These are phyloP conservation scores for Microdochium bolleyi DNA, from an alignment of 2,329 filamentous ascomycete species.

Conservation along the genomic window DNA sequence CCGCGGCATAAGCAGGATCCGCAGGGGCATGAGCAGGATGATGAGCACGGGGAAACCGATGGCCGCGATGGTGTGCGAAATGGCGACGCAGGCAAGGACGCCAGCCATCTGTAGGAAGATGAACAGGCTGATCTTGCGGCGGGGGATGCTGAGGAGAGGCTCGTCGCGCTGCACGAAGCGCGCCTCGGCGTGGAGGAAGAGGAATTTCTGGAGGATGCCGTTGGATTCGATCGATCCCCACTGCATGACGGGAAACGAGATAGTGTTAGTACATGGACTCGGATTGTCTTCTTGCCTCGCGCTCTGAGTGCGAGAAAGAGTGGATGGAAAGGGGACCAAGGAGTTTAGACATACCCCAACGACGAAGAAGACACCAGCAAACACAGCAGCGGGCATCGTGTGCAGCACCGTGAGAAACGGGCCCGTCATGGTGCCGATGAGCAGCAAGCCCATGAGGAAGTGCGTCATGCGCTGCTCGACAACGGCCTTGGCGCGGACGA, in stretches of 20 bases:
- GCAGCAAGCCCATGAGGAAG: constrained; percentile 43
- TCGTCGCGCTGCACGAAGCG: constrained; percentile 38
- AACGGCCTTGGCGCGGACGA: constrained; percentile 35
- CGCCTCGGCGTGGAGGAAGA: constrained; percentile 37
- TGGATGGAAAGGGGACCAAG: not conserved
- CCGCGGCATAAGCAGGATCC: constrained; percentile 38
- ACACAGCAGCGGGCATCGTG: constrained; percentile 44
- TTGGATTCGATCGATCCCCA: constrained; percentile 41
- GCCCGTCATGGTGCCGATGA: constrained; percentile 48
- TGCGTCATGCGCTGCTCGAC: constrained; percentile 49
- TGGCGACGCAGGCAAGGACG: constrained; percentile 45
- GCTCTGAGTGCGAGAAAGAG: not conserved
- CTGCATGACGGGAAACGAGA: constrained; percentile 8
- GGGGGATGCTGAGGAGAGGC: constrained; percentile 32
- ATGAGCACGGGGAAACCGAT: constrained; percentile 53
- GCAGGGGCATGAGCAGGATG: constrained; percentile 43
- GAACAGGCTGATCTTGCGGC: constrained; percentile 38
- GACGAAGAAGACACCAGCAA: constrained; percentile 50
- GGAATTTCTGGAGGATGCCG: constrained; percentile 41
- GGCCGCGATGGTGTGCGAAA: constrained; percentile 51
- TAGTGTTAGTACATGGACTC: not conserved
- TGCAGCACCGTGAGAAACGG: constrained; percentile 43
- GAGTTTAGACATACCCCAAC: constrained; percentile 39
- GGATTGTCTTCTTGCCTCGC: no score
- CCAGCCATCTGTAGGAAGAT: constrained; percentile 40